A percentile compares a stretch with the other conserved stretches of the same genome.
Evolutionary conservation across 495 filamentous ascomycete species (phyloP).

Genomic region (Annulohypoxylon bovei): DNA sequence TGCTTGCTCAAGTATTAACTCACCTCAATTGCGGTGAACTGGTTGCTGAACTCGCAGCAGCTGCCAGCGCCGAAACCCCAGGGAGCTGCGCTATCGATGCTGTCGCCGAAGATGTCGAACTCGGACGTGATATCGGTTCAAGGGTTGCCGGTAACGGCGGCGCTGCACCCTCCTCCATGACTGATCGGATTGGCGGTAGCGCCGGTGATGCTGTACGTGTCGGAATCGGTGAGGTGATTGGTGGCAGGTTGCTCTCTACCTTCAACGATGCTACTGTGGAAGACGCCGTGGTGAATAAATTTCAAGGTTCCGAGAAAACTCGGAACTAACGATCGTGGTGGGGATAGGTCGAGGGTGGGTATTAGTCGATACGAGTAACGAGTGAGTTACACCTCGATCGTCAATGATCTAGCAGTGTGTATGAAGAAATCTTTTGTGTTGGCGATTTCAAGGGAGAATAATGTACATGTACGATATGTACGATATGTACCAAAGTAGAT

Average conservation of each 20-base stretch:
- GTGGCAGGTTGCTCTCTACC: slow-evolving; percentile 35
- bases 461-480: background rate
- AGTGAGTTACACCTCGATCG: slow-evolving; percentile 8
- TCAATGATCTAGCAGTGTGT: slow-evolving; percentile 15
- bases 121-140: slow-evolving; percentile 61
- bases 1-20: slow-evolving; percentile 37
- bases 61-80: slow-evolving; percentile 69
- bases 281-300: slow-evolving; percentile 39
- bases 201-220: slow-evolving; percentile 39
- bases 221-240: slow-evolving; percentile 32
- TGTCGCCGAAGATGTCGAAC: slow-evolving; percentile 58
- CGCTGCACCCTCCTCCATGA: slow-evolving; percentile 55
- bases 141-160: slow-evolving; percentile 49
- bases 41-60: slow-evolving; percentile 66
- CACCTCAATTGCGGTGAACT: slow-evolving; percentile 73
- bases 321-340: slow-evolving; percentile 30
- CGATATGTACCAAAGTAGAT: slow-evolving; percentile 11
- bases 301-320: slow-evolving; percentile 41
- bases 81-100: slow-evolving; percentile 63
- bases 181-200: slow-evolving; percentile 38
- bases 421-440: slow-evolving; percentile 2
- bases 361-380: slow-evolving; percentile 14
- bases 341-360: slow-evolving; percentile 19
- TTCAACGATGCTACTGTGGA: slow-evolving; percentile 32
- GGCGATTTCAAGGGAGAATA: slow-evolving; percentile 9